Base-by-base conservation (phyloP, 129 eudicot genomes). In the Saussurea involucrata region DNA sequence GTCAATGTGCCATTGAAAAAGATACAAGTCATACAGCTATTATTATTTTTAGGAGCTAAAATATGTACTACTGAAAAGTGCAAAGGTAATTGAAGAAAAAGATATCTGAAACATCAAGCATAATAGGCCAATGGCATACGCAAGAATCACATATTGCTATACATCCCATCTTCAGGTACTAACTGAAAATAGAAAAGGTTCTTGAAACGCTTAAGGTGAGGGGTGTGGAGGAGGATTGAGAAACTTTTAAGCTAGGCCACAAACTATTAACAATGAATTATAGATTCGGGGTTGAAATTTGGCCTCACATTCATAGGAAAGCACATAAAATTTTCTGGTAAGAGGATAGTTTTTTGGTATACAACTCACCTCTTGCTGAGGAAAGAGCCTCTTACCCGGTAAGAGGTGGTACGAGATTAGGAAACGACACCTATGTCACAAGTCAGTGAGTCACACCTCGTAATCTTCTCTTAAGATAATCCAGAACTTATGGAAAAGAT, bases 1-100 rank as follows among this genome's bases (percentile, higher is more conserved):
- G 64, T 73, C 82, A 81, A 63, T 44, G 83, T 69, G 64, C 70
- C 82, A 81, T 67, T 44, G 71, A 76, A 72, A 81, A 20, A 4
- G n/a, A 74, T 24, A 55, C 6, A 73, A 32, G n/a, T n/a, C n/a
- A n/a, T n/a, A n/a, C n/a, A n/a, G n/a, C 21, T n/a, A 12, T 49
- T 44, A 63, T 70, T 1, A 36, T 60, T 4, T 6, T 29, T 27
- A 25, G 28, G 22, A 31, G 63, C 37, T 72, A 71, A 71, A 71
- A 29, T 29, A 21, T 22, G 7, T 20, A 21, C 24, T 7, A 21
- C 64, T 58, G 24, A 21, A 70, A 13, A 24, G 37, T 25, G 27
- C 18, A 63, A 72, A 49, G 58, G 58, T 42, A 31, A n/a, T 57
- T n/a, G 55, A 13, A 27, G 66, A 7, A 66, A 40, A 29, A 61